phyloP scores from a whole-genome alignment of 1,284 basidiomycete species.

The Cutaneotrichosporon mucoides region DNA sequence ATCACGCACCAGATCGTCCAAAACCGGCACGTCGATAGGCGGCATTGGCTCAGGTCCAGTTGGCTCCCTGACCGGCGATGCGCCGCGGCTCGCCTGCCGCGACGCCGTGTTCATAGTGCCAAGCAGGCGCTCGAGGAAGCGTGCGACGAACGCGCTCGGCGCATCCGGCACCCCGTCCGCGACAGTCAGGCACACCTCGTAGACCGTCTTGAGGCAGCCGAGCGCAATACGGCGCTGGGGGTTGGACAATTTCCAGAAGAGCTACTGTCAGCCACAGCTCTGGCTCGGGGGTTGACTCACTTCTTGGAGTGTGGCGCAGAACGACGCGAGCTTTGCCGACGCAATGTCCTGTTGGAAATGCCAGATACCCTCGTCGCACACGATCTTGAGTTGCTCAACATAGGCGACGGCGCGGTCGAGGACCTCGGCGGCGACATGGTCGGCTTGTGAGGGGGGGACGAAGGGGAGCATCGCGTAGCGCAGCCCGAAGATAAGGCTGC shows the following conservation, averaged over 20 bases:
- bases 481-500: constrained; percentile 1
- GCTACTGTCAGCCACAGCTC: not conserved
- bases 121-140: constrained; percentile 2
- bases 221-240: constrained; percentile 2
- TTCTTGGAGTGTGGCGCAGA: not conserved
- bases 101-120: not conserved
- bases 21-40: not conserved
- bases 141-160: constrained; percentile 7
- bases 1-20: not conserved
- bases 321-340: constrained; percentile 2
- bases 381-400: not conserved
- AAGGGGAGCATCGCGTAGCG: constrained; percentile 2
- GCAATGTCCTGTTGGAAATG: constrained; percentile 10
- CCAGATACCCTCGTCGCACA: constrained; percentile 3
- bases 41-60: not conserved
- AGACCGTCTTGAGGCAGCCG: not conserved
- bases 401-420: constrained; percentile 5
- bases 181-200: not conserved
- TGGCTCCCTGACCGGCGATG: not conserved
- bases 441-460: not conserved
- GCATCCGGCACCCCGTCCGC: not conserved
- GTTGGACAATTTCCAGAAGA: not conserved
- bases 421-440: constrained; percentile 3
- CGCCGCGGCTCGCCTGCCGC: not conserved
- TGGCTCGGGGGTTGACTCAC: no score